phyloP scores from a whole-genome alignment of 176 grass and related monocot species.

The Pontederia paniculata region DNA sequence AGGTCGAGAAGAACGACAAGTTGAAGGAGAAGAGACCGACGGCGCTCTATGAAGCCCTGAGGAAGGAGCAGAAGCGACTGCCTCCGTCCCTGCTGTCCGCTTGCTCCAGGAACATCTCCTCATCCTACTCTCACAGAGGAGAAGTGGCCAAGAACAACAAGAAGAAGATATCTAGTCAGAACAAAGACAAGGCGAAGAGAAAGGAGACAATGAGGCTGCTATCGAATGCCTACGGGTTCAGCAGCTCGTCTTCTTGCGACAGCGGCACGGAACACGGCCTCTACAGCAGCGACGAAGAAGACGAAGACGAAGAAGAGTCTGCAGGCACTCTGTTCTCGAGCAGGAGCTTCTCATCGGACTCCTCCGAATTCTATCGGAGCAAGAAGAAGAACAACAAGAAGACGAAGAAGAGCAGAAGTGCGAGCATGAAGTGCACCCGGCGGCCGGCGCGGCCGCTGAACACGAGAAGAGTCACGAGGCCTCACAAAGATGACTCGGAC shows the following conservation, averaged over 20 bases:
- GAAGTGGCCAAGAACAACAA: background rate
- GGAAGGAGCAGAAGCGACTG: background rate
- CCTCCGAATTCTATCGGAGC: constrained; percentile 54
- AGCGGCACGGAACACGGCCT: constrained; percentile 29
- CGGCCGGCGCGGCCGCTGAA: constrained; percentile 5
- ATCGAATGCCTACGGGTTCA: constrained; percentile 23
- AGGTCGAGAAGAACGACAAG: constrained; percentile 21
- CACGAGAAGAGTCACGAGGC: constrained; percentile 18
- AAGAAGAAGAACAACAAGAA: background rate
- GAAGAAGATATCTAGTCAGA: background rate
- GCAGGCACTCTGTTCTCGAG: constrained; percentile 59
- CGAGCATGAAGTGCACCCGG: constrained; percentile 10
- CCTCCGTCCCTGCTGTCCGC: background rate
- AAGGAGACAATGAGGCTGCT: constrained; percentile 11
- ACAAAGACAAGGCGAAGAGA: constrained; percentile 13
- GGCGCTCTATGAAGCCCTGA: background rate
- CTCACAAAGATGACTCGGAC: constrained; percentile 41
- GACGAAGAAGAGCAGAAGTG: constrained; percentile 15
- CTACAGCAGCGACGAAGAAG: constrained; percentile 26
- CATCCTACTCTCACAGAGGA: too few species aligned
- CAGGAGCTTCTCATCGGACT: constrained; percentile 64
- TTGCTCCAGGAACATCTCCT: too few species aligned
- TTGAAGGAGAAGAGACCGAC: background rate
- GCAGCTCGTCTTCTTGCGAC: constrained; percentile 36
- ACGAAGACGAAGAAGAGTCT: background rate